Evolutionary conservation across 2,329 filamentous ascomycete genomes (phyloP), one percentile per base, ranked within the genome.

Genomic region (Cladosporium sp.): DNA sequence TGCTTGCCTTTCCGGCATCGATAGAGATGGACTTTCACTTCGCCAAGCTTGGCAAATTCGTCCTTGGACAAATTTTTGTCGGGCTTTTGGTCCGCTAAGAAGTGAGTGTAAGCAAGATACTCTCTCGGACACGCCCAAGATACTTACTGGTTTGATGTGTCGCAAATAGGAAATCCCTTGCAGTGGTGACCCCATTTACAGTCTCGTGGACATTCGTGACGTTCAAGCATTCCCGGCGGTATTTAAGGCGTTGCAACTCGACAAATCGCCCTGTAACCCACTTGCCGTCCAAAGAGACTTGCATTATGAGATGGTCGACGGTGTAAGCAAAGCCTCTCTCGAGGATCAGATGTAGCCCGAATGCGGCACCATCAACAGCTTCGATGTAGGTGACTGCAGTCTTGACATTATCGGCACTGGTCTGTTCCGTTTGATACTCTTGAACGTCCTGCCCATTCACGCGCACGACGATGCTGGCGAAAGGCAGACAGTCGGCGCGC

Each of bases 261-360:
- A 18, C 16, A 18, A 18, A 18, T 18, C 16, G 8, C 9, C 35
- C 35, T n/a, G 11, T n/a, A 4, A 19, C 32, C 28, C 2, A 19
- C 38, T 60, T 51, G 45, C 61, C 62, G 28, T 63, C 61, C 3
- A 62, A 8, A 9, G 43, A 53, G 2, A 60, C 35, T 0, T 1
- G 1, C 10, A 40, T 35, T 0, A 13, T 2, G 6, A 63, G 32
- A 9, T 35, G 16, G 18, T 63, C 58, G 6, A 4, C n/a, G 2
- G 4, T 43, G 32, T 46, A 53, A 4, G 43, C 50, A 22, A 45
- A 56, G 4, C 18, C 5, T 3, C 32, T 2, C 9, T 22, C 19
- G n/a, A 48, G 14, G 1, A 5, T 11, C 13, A 18, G 16, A 18
- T 18, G 57, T 8, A 2, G 14, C 28, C 4, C 33, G 34, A 64